Conservation (phyloP, 371 early-diverging fungal genomes). For the Mortierella sp. region DNA sequence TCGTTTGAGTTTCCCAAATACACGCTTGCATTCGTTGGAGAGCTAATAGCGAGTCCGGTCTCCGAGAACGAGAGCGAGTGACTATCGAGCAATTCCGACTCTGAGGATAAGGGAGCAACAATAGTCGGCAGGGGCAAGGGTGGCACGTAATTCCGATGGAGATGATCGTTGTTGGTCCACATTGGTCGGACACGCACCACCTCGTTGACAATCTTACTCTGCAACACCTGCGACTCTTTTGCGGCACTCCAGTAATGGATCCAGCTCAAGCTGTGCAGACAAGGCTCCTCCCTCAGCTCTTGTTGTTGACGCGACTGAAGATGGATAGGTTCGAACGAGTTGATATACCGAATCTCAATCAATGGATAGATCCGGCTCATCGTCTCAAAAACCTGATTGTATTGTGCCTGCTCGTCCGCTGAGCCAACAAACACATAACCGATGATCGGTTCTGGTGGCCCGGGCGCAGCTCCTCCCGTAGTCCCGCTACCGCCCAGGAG, state of each 20-base stretch:
- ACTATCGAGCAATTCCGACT: no score
- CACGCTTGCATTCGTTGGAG: constrained; percentile 6
- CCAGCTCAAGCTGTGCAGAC: constrained; percentile 45
- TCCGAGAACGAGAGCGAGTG: no score
- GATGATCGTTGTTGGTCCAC: constrained; percentile 37
- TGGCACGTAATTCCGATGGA: constrained; percentile 43
- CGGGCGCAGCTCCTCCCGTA: not conserved
- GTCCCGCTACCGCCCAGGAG: not conserved
- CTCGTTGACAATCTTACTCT: constrained; percentile 50
- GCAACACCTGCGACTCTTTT: constrained; percentile 47
- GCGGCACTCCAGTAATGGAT: constrained; percentile 53
- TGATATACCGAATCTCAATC: constrained; percentile 51
- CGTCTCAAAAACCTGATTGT: constrained; percentile 43
- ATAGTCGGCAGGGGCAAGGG: not conserved
- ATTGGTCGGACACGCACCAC: constrained; percentile 47
- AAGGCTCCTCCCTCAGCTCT: constrained; percentile 32
- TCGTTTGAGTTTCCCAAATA: constrained; percentile 12
- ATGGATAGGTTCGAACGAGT: constrained; percentile 40
- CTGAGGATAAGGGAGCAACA: no score
- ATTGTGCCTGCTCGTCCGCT: constrained; percentile 40
- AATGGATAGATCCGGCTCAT: constrained; percentile 25
- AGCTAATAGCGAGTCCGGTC: no score
- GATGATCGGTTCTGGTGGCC: constrained; percentile 16
- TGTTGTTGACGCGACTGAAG: constrained; percentile 36
- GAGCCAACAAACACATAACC: constrained; percentile 52